Evolutionary conservation across 805 yeast species (phyloP), one percentile per base, ranked within the genome.

Genomic region (Suhomyces emberorum): DNA sequence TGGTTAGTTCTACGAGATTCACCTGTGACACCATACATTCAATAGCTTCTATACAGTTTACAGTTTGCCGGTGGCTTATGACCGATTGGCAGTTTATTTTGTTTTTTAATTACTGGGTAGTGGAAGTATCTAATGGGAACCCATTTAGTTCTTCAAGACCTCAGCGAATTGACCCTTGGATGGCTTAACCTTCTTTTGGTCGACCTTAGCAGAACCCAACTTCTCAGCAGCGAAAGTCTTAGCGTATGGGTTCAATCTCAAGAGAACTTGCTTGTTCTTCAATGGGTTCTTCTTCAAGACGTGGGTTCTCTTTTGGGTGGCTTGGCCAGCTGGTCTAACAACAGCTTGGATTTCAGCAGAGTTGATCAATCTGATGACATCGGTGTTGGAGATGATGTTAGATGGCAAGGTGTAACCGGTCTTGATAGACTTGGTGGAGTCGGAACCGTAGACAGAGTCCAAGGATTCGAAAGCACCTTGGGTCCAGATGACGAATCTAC

Each of bases 401-500:
- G 83, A 46, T 77, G 99, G 99, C 68, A 93, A 80, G 50, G 88
- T 43, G 95, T 84, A 89, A 69, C 85, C 85, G 57, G 88, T 70
- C 81, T 89, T 89, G 63, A 85, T 64, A 41, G 93, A 80, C 59
- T 81, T 78, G 67, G 83, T 79, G 60, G 89, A 68, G 68, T 84
- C 95, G 54, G 95, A 80, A 70, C 95, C 95, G 93, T 93, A 93
- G 79, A 93, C 86, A 53, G 88, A 77, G 81, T 93, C 99, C 67
- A 93, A 81, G 63, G 89, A 81, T 69, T 89, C 84, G 72, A 93
- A 88, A 69, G 99, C 99, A 69, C 88, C 77, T 79, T 89, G 96
- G 67, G 98, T 89, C 98, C 98, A 93, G 88, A 93, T 88, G 66
- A 93, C 84, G 66, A 93, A 93, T 83, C 98, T 89, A 79, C 98